Base-by-base conservation (phyloP, 768 basidiomycete species). In the Galerina sulciceps region DNA sequence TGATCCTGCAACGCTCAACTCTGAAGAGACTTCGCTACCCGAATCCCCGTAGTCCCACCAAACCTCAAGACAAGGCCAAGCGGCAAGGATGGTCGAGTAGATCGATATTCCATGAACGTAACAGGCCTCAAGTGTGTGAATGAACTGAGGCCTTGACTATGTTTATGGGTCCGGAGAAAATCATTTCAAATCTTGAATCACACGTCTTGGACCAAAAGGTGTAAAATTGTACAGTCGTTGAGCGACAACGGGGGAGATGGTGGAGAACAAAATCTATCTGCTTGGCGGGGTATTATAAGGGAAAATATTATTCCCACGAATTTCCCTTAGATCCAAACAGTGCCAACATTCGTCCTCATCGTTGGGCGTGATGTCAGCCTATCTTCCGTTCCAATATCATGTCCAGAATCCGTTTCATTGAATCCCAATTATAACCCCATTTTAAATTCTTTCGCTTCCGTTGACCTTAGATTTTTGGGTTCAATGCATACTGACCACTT, bases 31-130 rank as follows among this genome's bases (percentile, higher is more conserved):
- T 66, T 64, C 68, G 71, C 63, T 74, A 71, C 75, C 68, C 67
- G 67, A 63, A 68, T 71, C 75, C 75, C 73, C 76, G 82, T 76
- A 59, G 64, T 37, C 63, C 85, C 80, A 73, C 74, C 65, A 71
- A 60, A 64, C 74, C 70, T 77, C 86, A 88, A 82, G 80, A 88
- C 87, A 84, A 81, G 69, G 73, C 71, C 67, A 58, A 59, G 65
- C 74, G 79, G 87, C 81, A 78, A 72, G 71, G 71, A 69, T 61
- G 66, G 62, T 65, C 66, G 58, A 73, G 67, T 72, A 66, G 61
- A 59, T 85, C 59, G 60, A 75, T 88, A 61, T 88, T 83, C 86
- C 87, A 88, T 80, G 76, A 84, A 83, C 86, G 86, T 88, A 88
- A 88, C 87, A 87, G 82, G 77, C 81, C 79, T 81, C 75, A 67